Conservation (phyloP, 129 eudicot species). For the Scalesia atractyloides region DNA sequence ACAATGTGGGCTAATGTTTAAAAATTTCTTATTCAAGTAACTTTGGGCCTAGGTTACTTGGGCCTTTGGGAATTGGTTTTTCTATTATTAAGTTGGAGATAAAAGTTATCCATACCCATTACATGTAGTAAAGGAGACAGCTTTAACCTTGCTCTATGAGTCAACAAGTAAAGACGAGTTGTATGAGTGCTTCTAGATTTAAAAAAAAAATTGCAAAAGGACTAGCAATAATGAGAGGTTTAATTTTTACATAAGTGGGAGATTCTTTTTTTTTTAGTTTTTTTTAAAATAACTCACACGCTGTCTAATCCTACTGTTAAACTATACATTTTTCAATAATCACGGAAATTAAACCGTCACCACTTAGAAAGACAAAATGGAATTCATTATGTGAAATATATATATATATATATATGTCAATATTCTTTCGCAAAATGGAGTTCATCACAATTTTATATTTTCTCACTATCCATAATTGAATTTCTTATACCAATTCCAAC, state of each 20-base stretch:
- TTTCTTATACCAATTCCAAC: too few relatives aligned
- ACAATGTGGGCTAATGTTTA: slow-evolving; percentile 27
- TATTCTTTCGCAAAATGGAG: too few relatives aligned
- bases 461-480: too few relatives aligned
- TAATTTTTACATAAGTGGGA: too few relatives aligned
- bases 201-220: not conserved
- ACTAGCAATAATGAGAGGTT: not conserved
- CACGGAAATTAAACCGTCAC: too few relatives aligned
- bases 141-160: slow-evolving; percentile 23
- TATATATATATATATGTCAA: too few relatives aligned
- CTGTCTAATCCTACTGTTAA: too few relatives aligned
- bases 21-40: not conserved
- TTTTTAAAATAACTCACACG: not conserved
- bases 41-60: not conserved
- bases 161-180: not conserved
- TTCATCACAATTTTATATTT: too few relatives aligned
- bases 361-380: too few relatives aligned
- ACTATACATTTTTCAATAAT: too few relatives aligned
- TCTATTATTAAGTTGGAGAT: slow-evolving; percentile 18
- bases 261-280: not conserved
- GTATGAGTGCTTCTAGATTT: slow-evolving; percentile 11
- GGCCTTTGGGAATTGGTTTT: slow-evolving; percentile 20
- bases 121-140: slow-evolving; percentile 17
- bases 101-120: slow-evolving; percentile 19
- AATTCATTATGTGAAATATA: too few relatives aligned